Conservation (phyloP, 1,284 basidiomycete genomes). For the Macrocystidia cucumis region DNA sequence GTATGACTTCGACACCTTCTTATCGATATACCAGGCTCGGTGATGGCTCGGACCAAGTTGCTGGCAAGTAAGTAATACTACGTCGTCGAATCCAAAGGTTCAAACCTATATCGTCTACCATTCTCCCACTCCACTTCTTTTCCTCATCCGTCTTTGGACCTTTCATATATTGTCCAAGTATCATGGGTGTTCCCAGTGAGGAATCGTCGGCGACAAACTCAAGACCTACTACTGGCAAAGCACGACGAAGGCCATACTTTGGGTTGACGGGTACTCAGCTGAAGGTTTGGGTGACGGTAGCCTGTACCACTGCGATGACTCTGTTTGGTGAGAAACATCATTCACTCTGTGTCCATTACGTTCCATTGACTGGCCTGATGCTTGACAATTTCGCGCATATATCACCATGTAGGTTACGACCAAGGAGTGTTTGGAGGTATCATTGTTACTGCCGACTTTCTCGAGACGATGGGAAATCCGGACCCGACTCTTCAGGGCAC, state of each 20-base stretch:
- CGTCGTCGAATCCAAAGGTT: too few relatives aligned
- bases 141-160: too few relatives aligned
- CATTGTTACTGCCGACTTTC: conserved; percentile 33
- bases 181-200: too few relatives aligned
- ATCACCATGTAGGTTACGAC: conserved; percentile 36
- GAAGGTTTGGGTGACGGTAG: conserved; percentile 36
- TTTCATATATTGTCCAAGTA: too few relatives aligned
- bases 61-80: too few relatives aligned
- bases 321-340: conserved; percentile 7
- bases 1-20: too few relatives aligned
- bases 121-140: too few relatives aligned
- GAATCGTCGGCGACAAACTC: conserved; percentile 5
- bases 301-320: conserved; percentile 39
- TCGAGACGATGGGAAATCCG: conserved; percentile 33
- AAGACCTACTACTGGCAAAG: too few relatives aligned
- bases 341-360: too few relatives aligned
- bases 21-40: too few relatives aligned
- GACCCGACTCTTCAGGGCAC: conserved; percentile 33
- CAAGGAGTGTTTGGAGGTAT: conserved; percentile 43
- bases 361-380: background rate
- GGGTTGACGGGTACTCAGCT: conserved; percentile 33
- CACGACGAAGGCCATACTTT: conserved; percentile 30
- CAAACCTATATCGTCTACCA: too few relatives aligned
- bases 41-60: too few relatives aligned
- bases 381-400: background rate